Conservation (phyloP, 805 yeast species). For the Debaryomyces castellii region DNA sequence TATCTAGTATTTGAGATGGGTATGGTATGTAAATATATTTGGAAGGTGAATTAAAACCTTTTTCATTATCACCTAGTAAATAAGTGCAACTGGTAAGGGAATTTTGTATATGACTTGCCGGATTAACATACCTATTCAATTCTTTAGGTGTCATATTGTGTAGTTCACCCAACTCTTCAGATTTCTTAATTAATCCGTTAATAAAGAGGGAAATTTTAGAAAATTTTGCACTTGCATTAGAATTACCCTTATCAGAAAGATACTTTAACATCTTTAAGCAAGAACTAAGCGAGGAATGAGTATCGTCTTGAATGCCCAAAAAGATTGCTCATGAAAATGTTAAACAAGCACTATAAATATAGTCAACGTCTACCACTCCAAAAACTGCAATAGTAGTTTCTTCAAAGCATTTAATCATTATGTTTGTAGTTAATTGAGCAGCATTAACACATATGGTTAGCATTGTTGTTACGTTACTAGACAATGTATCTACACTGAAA, state of each 20-base stretch:
- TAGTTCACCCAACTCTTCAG: neutral
- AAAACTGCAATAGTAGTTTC: conserved; percentile 2
- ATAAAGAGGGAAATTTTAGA: neutral
- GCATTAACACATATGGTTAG: conserved; percentile 1
- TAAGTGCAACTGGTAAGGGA: neutral
- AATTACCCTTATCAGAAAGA: neutral
- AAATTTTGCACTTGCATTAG: conserved; percentile 2
- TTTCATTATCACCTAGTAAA: no score
- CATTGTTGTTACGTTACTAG: neutral
- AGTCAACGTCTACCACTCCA: neutral
- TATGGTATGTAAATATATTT: no score
- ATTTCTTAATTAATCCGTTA: neutral
- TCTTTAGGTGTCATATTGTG: no score
- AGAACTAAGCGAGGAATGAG: neutral
- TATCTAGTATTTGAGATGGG: neutral
- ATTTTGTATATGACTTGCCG: no score
- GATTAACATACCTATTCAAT: no score
- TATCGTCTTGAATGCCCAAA: conserved; percentile 1
- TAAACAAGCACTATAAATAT: neutral
- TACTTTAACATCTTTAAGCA: neutral
- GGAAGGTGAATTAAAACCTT: no score
- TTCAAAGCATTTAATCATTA: conserved; percentile 1
- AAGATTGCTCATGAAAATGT: neutral
- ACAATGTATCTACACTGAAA: neutral
- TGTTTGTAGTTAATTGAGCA: conserved; percentile 1